Evolutionary conservation across 1,284 basidiomycete species (phyloP).

Genomic region (Caloboletus inedulis): DNA sequence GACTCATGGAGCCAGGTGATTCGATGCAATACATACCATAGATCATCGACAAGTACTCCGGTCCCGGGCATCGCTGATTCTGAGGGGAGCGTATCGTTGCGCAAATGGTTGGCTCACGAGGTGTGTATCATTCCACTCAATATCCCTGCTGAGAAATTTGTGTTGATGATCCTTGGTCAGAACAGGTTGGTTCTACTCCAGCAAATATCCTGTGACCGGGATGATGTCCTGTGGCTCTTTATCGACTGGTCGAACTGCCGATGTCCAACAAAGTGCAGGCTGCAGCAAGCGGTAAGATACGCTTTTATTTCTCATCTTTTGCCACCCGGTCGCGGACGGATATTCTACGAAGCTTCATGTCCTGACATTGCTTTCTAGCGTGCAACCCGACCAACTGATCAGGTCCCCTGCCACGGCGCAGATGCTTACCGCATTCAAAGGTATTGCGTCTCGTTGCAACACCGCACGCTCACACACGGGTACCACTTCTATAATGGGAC

Average conservation of each 20-base stretch:
- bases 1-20: no score
- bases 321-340: no score
- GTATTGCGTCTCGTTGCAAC: no score
- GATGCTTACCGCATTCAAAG: no score
- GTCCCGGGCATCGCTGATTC: slow-evolving; percentile 77
- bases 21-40: slow-evolving; percentile 33
- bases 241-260: slow-evolving; percentile 83
- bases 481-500: no score
- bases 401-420: no score
- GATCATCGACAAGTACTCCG: slow-evolving; percentile 39
- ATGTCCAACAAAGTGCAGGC: slow-evolving; percentile 30
- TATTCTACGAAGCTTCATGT: no score
- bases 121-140: slow-evolving; percentile 35
- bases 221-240: slow-evolving; percentile 74
- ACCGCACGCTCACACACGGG: no score
- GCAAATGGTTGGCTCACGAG: slow-evolving; percentile 50
- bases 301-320: no score
- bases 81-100: slow-evolving; percentile 71
- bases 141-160: neutral
- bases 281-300: no score
- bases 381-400: no score
- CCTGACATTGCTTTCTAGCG: no score
- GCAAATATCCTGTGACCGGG: slow-evolving; percentile 54
- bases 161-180: slow-evolving; percentile 32
- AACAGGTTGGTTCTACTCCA: slow-evolving; percentile 44